Base-by-base conservation (phyloP, 371 early-diverging fungal genomes). In the Mycotypha africana region DNA sequence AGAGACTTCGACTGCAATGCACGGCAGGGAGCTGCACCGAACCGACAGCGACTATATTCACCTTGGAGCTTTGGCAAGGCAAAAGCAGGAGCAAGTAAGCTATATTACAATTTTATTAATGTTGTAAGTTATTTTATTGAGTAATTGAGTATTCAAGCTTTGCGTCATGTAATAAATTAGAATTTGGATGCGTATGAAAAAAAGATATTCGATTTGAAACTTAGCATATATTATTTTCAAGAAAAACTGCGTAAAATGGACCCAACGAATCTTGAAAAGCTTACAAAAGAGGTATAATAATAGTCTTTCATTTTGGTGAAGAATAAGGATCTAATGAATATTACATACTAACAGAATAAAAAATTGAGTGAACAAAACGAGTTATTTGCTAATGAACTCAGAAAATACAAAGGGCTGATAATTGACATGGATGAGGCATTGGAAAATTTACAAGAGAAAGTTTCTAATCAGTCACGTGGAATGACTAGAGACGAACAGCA, bases 121-220 rank as follows among this genome's bases (percentile, higher is more conserved):
- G n/a, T n/a, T 67, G 84, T 79, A 62, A 24, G 33, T 24, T 14
- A 23, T 30, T 3, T 7, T 17, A 3, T 25, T n/a, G n/a, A n/a
- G n/a, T n/a, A n/a, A n/a, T n/a, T n/a, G n/a, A n/a, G n/a, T n/a
- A n/a, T n/a, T n/a, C n/a, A n/a, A n/a, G n/a, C n/a, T n/a, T n/a
- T n/a, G n/a, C n/a, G n/a, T n/a, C n/a, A n/a, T 42, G 26, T n/a
- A 8, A 20, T 20, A 42, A 31, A 17, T 2, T 53, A 89, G 89
- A 65, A 76, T 1, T 71, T 89, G 39, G 88, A 89, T 50, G 63
- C 53, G 5, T 58, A 86, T 24, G 75, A 76, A 28, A 87, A 85
- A 58, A 86, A 85, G 23, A 84, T 78, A 51, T 87, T 86, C 49
- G 69, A 70, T 34, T 68, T 88, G 43, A 85, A 85, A 46, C 58